Evolutionary conservation across 2,329 filamentous ascomycete genomes (phyloP).

Genomic region (Talaromyces marneffei): DNA sequence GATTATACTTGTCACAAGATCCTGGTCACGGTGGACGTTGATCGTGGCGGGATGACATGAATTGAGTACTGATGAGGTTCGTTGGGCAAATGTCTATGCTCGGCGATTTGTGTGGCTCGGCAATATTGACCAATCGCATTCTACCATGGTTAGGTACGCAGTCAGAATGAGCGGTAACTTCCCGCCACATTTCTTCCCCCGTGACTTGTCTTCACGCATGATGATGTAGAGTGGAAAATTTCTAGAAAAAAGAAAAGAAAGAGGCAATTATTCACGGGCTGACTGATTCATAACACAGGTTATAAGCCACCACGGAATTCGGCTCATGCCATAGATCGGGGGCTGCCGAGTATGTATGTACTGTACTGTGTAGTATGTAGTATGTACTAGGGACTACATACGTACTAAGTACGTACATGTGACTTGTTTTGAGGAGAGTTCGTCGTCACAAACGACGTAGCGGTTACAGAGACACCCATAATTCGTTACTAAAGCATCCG

Average conservation of each 20-base stretch:
- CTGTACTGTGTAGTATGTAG: no score
- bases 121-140: neutral
- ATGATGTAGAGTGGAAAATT: neutral
- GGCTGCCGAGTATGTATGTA: neutral
- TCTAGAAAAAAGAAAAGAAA: neutral
- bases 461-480: neutral
- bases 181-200: neutral
- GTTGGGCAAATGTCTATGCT: neutral
- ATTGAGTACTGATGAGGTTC: neutral
- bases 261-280: neutral
- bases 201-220: neutral
- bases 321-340: neutral
- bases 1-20: neutral
- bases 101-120: neutral
- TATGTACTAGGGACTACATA: neutral
- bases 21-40: neutral
- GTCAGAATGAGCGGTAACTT: no score
- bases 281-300: neutral
- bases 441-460: neutral
- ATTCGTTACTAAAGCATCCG: neutral
- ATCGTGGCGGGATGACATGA: neutral
- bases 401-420: neutral
- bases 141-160: no score
- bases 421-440: neutral
- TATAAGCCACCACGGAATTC: neutral